A percentile compares a stretch with the other conserved stretches of the same genome.
Evolutionary conservation across 345 rosid genomes (phyloP).

Genomic region (Eucalyptus victrix): DNA sequence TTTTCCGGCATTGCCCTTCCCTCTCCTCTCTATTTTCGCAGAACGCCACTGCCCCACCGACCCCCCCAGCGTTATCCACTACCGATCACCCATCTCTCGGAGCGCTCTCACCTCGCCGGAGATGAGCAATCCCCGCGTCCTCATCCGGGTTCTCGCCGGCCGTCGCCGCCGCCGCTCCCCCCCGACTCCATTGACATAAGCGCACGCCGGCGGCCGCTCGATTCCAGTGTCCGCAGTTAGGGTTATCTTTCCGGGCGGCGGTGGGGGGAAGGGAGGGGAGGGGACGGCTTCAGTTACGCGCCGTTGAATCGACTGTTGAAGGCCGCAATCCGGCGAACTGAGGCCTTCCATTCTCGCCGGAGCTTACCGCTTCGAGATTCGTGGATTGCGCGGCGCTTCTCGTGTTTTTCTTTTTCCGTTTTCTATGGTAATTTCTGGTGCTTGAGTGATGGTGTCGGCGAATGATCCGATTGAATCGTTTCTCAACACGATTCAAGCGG

Average conservation of each 20-base stretch:
- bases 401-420: not conserved
- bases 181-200: not conserved
- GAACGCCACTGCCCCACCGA: not conserved
- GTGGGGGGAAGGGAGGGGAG: not conserved
- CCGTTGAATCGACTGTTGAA: not conserved
- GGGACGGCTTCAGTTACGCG: not conserved
- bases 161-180: not conserved
- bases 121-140: not conserved
- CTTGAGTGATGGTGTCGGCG: slow-evolving; percentile 43
- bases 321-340: not conserved
- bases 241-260: not conserved
- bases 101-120: not conserved
- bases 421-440: not conserved
- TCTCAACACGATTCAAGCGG: slow-evolving; percentile 59
- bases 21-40: not conserved
- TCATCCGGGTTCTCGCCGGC: not conserved
- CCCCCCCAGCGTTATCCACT: not conserved
- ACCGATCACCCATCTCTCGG: not conserved
- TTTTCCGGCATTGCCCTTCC: not conserved
- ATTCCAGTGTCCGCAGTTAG: not conserved
- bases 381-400: not conserved
- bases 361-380: too few species aligned
- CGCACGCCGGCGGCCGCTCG: not conserved
- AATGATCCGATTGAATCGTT: slow-evolving; percentile 61
- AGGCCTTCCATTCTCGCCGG: not conserved